Evolutionary conservation across 73 alveolate species (phyloP), one percentile per base, ranked within the genome.

Genomic region (Diophrys appendiculata): DNA sequence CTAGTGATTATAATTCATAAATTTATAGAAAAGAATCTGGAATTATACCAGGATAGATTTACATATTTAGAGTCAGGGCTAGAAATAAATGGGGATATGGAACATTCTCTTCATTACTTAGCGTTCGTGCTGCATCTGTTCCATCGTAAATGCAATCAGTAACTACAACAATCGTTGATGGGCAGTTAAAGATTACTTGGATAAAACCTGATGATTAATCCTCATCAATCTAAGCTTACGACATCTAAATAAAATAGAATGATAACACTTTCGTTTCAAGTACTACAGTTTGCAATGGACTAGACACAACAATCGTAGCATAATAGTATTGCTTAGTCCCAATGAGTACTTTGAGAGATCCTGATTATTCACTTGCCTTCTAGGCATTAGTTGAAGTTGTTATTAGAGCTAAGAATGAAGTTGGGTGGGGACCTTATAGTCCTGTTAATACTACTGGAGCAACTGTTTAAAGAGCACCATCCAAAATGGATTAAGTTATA

Each of bases 31-130:
- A 31, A 32, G 30, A n/a, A 5, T n/a, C 71, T 24, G 64, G 76
- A 52, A 77, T 78, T 18, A 65, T 81, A 28, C 79, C 70, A 53
- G 88, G 92, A 52, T n/a, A 29, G 29, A 54, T 56, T 2, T 85
- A 85, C 52, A 68, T 34, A n/a, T 85, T 85, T 73, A 68, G 53
- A 35, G 86, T 85, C 2, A 30, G 85, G n/a, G 88, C 92, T 0
- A 65, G 33, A 43, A 85, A 85, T 52, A 31, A 52, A 33, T 80
- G 73, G 53, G 92, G 92, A 2, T 70, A 78, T 70, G 92, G 87
- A 68, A 28, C 52, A 2, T 67, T 28, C 77, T 85, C 92, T 23
- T 34, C 70, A 23, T 71, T 18, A 25, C 13, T 27, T 1, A 18
- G 29, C 18, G 55, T 79, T n/a, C 64, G 68, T 25, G 87, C 92